Evolutionary conservation across 2,329 filamentous ascomycete genomes (phyloP), one percentile per base, ranked within the genome.

Genomic region (Penicillium sp.): DNA sequence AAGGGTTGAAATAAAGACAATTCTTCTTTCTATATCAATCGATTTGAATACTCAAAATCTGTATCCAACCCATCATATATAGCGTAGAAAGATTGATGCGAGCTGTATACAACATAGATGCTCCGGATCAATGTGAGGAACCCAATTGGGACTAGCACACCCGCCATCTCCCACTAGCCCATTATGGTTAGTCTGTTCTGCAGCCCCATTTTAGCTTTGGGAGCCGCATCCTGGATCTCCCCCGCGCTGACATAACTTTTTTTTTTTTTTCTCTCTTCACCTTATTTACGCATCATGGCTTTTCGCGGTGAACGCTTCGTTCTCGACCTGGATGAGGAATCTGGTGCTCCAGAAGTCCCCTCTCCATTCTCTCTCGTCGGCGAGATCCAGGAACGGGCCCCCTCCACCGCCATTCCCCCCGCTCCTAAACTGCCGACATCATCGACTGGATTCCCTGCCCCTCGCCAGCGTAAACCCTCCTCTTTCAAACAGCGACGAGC

Each of bases 371-470:
- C 59, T 27, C 79, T 88, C 39, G 79, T 95, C 41, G 82, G 83
- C 52, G 92, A 97, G 63, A 85, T 97, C 59, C 82, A 88, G 65
- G 93, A 97, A 76, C 88, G 89, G 59, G 81, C 85, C 42, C 74
- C 83, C 27, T 73, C 78, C 15, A 73, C 79, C 15, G 65, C 72
- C 44, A 25, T 70, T 13, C 64, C 75, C 32, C 68, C 75, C 6
- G 63, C 69, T 8, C 79, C 84, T 23, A 86, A 84, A 59, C 80
- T 88, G 5, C 86, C 59, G 18, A 56, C 58, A 15, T 63, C 88
- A 9, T 79, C 80, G 79, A 86, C 83, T 13, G 94, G 94, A 1
- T 97, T 97, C 64, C 94, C 94, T n/a, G 85, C 86, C 55, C 92
- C 91, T 72, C 94, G 89, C 72, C 91, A 89, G 70, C 86, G 92